Evolutionary conservation across 768 basidiomycete species (phyloP).

Genomic region (Macrolepiota fuliginosa): DNA sequence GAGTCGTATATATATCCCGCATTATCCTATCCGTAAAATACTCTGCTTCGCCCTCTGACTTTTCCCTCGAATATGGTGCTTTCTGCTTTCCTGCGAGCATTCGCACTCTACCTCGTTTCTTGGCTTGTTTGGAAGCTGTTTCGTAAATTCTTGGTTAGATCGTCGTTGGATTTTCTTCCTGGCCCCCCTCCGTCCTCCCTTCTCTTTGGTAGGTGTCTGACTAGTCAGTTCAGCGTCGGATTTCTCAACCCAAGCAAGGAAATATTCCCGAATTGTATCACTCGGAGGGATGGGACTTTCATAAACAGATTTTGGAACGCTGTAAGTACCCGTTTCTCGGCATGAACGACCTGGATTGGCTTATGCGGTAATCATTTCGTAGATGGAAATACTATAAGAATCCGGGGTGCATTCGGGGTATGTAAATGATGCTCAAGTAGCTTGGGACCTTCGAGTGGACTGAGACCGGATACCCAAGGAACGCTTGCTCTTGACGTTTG

Average conservation of each 20-base stretch:
- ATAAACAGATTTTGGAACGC: slow-evolving; percentile 28
- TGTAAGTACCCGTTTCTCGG: slow-evolving; percentile 21
- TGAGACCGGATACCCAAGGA: slow-evolving; percentile 18
- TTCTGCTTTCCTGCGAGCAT: not conserved
- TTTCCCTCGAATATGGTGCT: not conserved
- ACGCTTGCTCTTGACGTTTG: slow-evolving; percentile 36
- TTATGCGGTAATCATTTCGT: not conserved
- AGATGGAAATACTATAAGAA: slow-evolving; percentile 32
- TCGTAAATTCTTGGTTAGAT: slow-evolving; percentile 8
- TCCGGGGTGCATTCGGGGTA: slow-evolving; percentile 36
- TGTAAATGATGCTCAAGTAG: slow-evolving; percentile 4
- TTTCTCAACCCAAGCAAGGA: slow-evolving; percentile 20
- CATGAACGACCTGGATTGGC: not conserved
- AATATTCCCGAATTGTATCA: slow-evolving; percentile 32
- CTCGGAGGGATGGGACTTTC: slow-evolving; percentile 34
- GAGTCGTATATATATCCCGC: not conserved
- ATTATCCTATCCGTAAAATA: not conserved
- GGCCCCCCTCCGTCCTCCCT: slow-evolving; percentile 34
- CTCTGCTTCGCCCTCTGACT: not conserved
- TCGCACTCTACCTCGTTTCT: not conserved
- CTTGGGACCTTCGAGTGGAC: not conserved
- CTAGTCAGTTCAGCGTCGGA: not conserved
- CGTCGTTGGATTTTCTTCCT: slow-evolving; percentile 33
- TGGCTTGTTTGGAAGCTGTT: slow-evolving; percentile 15
- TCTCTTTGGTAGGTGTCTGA: slow-evolving; percentile 25